Percentiles rank a stretch among this genome's conserved stretches.
Evolutionary conservation across 2,329 filamentous ascomycete species (phyloP).

Genomic region (Talaromyces sp.): DNA sequence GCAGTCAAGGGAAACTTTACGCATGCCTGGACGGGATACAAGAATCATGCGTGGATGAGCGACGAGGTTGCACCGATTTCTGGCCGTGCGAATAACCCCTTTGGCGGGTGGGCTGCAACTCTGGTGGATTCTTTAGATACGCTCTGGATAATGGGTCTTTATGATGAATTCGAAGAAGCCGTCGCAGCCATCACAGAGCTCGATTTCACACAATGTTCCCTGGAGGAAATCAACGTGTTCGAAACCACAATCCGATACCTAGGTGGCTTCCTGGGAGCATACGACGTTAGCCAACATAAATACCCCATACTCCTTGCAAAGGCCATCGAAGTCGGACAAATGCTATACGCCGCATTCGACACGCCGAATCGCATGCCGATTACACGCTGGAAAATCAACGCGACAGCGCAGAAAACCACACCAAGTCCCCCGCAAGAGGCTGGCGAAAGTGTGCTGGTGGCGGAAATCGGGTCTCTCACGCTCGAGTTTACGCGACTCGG

Average conservation of each 20-base stretch:
- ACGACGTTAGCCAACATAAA: constrained; percentile 63
- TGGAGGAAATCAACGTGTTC: constrained; percentile 70
- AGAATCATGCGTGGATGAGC: constrained; percentile 68
- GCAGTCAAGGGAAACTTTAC: constrained; percentile 66
- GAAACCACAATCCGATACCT: constrained; percentile 85
- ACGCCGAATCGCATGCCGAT: constrained; percentile 88
- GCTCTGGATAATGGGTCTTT: constrained; percentile 75
- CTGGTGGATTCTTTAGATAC: constrained; percentile 71
- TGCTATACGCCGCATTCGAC: constrained; percentile 74
- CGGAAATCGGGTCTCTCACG: constrained; percentile 35
- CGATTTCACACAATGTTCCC: constrained; percentile 68
- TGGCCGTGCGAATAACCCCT: constrained; percentile 63
- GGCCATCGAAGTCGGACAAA: constrained; percentile 67
- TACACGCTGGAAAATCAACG: constrained; percentile 38
- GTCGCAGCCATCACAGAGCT: constrained; percentile 61
- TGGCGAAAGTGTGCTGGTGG: constrained; percentile 19
- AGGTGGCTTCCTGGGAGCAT: constrained; percentile 74
- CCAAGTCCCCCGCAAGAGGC: constrained; percentile 17
- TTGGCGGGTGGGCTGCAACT: constrained; percentile 84
- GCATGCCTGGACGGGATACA: constrained; percentile 75
- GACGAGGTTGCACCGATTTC: constrained; percentile 77
- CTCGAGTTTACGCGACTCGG: constrained; percentile 38
- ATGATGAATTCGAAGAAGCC: constrained; percentile 70
- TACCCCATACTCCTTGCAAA: constrained; percentile 68
- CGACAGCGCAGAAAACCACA: constrained; percentile 16